Evolutionary conservation across 2,329 filamentous ascomycete genomes (phyloP), one percentile per base, ranked within the genome.

Genomic region (Huntiella abstrusa): DNA sequence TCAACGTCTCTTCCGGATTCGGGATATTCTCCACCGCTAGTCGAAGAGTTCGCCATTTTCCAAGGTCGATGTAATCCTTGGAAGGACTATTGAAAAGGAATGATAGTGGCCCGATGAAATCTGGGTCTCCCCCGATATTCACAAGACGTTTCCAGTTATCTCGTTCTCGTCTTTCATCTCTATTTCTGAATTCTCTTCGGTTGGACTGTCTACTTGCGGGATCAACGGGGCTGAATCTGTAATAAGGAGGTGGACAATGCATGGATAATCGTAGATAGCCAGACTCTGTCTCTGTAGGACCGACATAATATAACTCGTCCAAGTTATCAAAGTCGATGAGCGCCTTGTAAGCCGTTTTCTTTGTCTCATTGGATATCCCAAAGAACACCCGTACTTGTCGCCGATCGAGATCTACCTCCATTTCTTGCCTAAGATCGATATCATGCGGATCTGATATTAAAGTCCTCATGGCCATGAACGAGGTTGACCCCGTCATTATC

Each of bases 31-130:
- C 47, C 4, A 77, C 55, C 0, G 61, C 54, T n/a, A 77, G 54
- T 41, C 65, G 62, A 47, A 75, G 69, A 0, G 68, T 67, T 7
- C 66, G 74, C 71, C 73, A 77, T 40, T 68, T 66, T 13, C 72
- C 73, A 38, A 75, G 61, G 48, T 75, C 65, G 15, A 73, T 62
- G 16, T 63, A 62, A 1, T 53, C 54, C 4, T 56, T 52, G n/a
- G 5, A n/a, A 0, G 3, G 12, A 17, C 8, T 53, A 5, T 60
- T 54, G 40, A 57, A 59, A 13, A 62, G 58, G 3, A 71, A 53
- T 1, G 63, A 59, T 1, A 70, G 55, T 0, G 64, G 61, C 3
- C 41, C 28, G 16, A 12, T 4, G 13, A 34, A 13, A 16, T 16
- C 16, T 2, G 12, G 34, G 10, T n/a, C 15, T 7, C 11, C 41